Evolutionary conservation across 768 basidiomycete species (phyloP), one percentile per base, ranked within the genome.

Genomic region (Pleurotus pulmonarius): DNA sequence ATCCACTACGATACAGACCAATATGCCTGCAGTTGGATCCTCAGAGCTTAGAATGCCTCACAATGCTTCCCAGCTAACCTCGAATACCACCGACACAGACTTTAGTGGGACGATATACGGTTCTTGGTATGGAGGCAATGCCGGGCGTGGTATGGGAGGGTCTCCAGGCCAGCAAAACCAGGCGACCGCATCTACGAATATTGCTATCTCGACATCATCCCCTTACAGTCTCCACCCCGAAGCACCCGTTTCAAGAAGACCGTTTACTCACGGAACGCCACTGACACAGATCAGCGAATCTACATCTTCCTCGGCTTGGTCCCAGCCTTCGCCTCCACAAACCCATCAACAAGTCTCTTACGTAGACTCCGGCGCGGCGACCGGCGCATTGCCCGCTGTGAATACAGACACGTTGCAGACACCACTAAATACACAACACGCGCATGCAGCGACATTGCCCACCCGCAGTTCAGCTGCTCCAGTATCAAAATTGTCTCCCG

Each of bases 251-350:
- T 16, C 41, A 44, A 22, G 41, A 15, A 44, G 41, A 44, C 9
- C 26, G 37, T 53, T 53, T 41, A 39, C 37, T 16, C 51, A 53
- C 40, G 51, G 51, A 11, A 53, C 51, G 3, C 39, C 51, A 5
- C 20, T 53, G 22, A 13, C 51, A n/a, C 51, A 53, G 39, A 53
- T 53, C n/a, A 53, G 51, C 39, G 51, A 53, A 41, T 41, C 51
- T 20, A 9, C 46, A 9, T 15, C 46, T 39, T 38, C 34, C 34
- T 37, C 51, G 37, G 15, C 26, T n/a, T 37, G 16, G n/a, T 29
- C 20, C 25, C 18, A 20, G 6, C 39, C 39, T 20, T 38, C 51
- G 3, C 18, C 51, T 11, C 39, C 51, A 5, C 37, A 29, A 41
- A 22, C 18, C 22, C 16, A 52, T 40, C 12, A 13, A 20, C 18